These are phyloP conservation scores for Ceratopteris richardii DNA, from an alignment of 75 land plant genomes.

Conservation along the genomic window DNA sequence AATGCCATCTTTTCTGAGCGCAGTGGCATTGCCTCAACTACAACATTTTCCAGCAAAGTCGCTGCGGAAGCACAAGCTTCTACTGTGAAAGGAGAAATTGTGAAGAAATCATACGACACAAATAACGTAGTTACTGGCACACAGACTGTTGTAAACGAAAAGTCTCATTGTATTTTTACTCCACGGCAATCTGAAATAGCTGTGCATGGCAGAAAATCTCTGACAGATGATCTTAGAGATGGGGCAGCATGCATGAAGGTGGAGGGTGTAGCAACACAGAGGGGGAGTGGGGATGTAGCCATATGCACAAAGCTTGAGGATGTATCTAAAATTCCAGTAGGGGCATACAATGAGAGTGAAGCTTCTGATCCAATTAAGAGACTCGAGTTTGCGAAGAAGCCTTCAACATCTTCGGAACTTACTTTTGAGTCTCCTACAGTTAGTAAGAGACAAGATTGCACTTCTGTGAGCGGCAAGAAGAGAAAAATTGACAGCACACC, in stretches of 20 bases:
- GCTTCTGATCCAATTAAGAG: neutral
- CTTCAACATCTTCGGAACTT: neutral
- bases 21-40: neutral
- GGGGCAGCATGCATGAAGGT: neutral
- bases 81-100: neutral
- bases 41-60: neutral
- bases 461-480: neutral
- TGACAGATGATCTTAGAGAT: neutral
- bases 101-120: neutral
- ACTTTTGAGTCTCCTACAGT: slow-evolving; percentile 7
- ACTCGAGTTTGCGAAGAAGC: neutral
- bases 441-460: neutral
- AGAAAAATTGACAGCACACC: neutral
- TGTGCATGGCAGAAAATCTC: neutral
- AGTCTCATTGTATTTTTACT: neutral
- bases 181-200: neutral
- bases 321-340: neutral
- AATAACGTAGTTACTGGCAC: neutral
- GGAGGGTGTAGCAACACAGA: neutral
- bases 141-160: neutral
- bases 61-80: neutral
- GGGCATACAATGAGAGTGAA: neutral
- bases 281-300: neutral
- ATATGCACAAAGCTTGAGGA: neutral
- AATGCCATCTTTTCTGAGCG: neutral